Base-by-base conservation (phyloP, 768 basidiomycete genomes). In the Mrakia gelida region DNA sequence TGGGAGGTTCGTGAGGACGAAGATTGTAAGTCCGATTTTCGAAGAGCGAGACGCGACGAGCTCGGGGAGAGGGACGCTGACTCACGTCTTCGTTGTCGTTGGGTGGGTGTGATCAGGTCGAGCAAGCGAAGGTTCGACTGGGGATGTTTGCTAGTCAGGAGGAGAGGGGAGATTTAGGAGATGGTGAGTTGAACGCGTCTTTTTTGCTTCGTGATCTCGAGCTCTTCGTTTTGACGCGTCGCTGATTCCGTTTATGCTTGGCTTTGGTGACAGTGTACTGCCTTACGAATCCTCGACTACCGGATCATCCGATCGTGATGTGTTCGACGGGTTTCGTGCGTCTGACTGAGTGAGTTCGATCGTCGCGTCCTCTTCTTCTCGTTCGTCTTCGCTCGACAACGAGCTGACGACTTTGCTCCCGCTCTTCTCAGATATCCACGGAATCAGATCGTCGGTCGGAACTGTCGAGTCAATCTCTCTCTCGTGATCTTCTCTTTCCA, bases 231-330 rank as follows among this genome's bases (percentile, higher is more conserved):
- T 34, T 30, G 34, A 70, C 67, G 34, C 26, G 38, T 38, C 11
- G 23, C 67, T 70, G 38, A 43, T n/a, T 41, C 45, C 26, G 41
- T n/a, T 70, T 13, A 0, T 41, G 10, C 65, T 28, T 67, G 16
- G 6, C 30, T 9, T 52, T 52, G 49, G 21, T 18, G 0, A 1
- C 41, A 70, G 67, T 70, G 1, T 70, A 41, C 38, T 70, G 67
- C 67, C 67, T 70, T 2, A 70, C 67, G 11, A 70, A 70, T 23
- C 67, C 67, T 26, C 67, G 67, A 6, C 41, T 70, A 41, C 67
- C 67, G 7, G 67, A 70, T 41, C 67, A 70, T 70, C 67, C 67
- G 67, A 70, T 70, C 41, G 67, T 70, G 34, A 70, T 70, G 67
- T 70, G 67, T n/a, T 70, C 67, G 67, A 41, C 67, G 34, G 67